Percentiles rank a stretch among this genome's conserved stretches.
These are phyloP conservation scores for Penicillium nucicola DNA, from an alignment of 495 filamentous ascomycete genomes.

Conservation along the genomic window DNA sequence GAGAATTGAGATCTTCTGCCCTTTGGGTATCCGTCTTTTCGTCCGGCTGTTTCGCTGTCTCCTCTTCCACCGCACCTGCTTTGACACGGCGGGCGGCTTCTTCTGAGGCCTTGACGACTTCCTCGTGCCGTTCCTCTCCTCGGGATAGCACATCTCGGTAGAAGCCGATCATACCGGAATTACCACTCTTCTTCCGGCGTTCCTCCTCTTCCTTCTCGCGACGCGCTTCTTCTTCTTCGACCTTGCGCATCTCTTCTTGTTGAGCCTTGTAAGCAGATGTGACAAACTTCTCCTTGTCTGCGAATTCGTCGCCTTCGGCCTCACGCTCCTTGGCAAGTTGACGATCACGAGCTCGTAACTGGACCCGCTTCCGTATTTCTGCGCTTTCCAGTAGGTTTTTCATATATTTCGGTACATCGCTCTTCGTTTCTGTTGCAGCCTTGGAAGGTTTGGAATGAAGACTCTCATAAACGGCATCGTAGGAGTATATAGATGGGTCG, in stretches of 20 bases:
- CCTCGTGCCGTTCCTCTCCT: conserved; percentile 71
- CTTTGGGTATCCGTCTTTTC: conserved; percentile 69
- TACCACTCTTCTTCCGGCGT: conserved; percentile 55
- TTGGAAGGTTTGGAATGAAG: conserved; percentile 42
- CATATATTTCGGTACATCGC: conserved; percentile 74
- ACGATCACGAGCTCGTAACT: conserved; percentile 82
- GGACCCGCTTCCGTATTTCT: conserved; percentile 83
- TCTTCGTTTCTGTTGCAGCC: conserved; percentile 18
- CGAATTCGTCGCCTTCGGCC: conserved; percentile 89
- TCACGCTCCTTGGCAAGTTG: conserved; percentile 83
- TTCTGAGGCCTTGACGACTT: conserved; percentile 64
- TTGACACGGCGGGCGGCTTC: conserved; percentile 57
- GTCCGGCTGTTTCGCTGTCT: conserved; percentile 33
- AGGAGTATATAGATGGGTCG: conserved; percentile 55
- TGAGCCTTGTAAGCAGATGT: conserved; percentile 94
- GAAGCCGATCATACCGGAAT: conserved; percentile 78
- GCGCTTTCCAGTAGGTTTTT: conserved; percentile 72
- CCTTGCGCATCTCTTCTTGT: conserved; percentile 73
- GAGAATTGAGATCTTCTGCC: conserved; percentile 68
- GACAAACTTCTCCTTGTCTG: conserved; percentile 94
- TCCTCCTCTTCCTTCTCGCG: conserved; percentile 68
- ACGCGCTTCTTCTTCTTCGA: conserved; percentile 77
- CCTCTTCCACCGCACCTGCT: conserved; percentile 30
- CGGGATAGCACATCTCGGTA: conserved; percentile 79
- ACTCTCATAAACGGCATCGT: conserved; percentile 54